Base-by-base conservation (phyloP, 805 yeast genomes). In the Candida hungchunana region DNA sequence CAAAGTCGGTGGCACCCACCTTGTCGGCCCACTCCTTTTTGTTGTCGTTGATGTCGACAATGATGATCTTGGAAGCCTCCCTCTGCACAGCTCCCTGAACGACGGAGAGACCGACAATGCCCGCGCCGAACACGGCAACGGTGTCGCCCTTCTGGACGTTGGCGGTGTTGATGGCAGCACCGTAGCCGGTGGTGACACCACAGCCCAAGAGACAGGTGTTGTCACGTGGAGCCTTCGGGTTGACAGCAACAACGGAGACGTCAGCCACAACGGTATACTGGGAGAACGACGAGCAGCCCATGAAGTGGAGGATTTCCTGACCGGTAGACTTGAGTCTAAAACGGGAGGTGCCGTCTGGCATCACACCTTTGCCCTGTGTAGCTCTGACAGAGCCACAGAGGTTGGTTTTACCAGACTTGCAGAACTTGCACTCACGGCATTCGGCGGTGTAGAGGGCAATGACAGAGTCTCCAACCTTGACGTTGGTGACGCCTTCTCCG, bases 181-280 rank as follows among this genome's bases (percentile, higher is more conserved):
- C 98, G 59, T 85, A 85, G 47, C 98, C 98, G 35, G 98, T 93
- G 36, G 98, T 93, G 55, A 93, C 85, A 71, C 98, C 98, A 64
- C 98, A 93, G 34, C 98, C 99, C 53, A 94, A 75, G 62, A 94
- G 67, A 69, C 97, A 88, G 26, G 89, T 83, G 58, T 82, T 77
- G 57, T 86, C 95, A 60, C 79, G 71, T 43, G 86, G 83, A 41
- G 96, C 97, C 47, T 75, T 64, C 40, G 82, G 80, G 61, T 87
- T 79, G 47, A 93, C 86, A 13, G 95, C 93, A 40, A 89, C 98
- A 30, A 93, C 86, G 10, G 97, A 88, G 40, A 93, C 93, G 61
- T 93, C 97, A 28, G 97, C 96, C 29, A 93, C 95, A 39, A 93
- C 99, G 11, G 99, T 90, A 63, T 93, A 93, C 68, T 93, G 95